Evolutionary conservation across 768 basidiomycete species (phyloP).

Genomic region (Mycena rebaudengoi): DNA sequence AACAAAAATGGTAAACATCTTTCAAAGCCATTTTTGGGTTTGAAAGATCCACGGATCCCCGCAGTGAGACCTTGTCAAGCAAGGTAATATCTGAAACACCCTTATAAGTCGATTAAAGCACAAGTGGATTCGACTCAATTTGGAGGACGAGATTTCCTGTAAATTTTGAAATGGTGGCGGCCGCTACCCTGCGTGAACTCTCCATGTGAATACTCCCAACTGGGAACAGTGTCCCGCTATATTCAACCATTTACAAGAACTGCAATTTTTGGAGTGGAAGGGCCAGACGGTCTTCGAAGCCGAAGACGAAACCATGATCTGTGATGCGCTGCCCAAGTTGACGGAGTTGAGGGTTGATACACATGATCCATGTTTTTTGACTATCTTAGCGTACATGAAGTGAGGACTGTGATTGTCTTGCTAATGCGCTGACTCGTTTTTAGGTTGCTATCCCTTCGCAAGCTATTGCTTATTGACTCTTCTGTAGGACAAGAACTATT

Average conservation of each 20-base stretch:
- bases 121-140: not conserved
- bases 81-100: too few relatives aligned
- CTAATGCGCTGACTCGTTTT: not conserved
- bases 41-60: too few relatives aligned
- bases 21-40: too few relatives aligned
- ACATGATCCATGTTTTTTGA: not conserved
- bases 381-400: not conserved
- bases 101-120: not conserved
- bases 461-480: too few relatives aligned
- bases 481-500: not conserved
- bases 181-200: not conserved
- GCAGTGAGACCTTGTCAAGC: too few relatives aligned
- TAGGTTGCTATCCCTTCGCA: not conserved
- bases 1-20: too few relatives aligned
- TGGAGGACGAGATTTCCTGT: not conserved
- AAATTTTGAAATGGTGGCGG: conserved; percentile 4
- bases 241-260: not conserved
- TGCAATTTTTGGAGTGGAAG: not conserved
- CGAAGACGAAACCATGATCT: not conserved
- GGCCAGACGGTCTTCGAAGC: not conserved
- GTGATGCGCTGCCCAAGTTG: not conserved
- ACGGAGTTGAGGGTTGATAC: not conserved
- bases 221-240: not conserved
- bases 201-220: not conserved
- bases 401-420: not conserved